Conservation (phyloP, 2,329 filamentous ascomycete species). For the Botrytis pseudocinerea region DNA sequence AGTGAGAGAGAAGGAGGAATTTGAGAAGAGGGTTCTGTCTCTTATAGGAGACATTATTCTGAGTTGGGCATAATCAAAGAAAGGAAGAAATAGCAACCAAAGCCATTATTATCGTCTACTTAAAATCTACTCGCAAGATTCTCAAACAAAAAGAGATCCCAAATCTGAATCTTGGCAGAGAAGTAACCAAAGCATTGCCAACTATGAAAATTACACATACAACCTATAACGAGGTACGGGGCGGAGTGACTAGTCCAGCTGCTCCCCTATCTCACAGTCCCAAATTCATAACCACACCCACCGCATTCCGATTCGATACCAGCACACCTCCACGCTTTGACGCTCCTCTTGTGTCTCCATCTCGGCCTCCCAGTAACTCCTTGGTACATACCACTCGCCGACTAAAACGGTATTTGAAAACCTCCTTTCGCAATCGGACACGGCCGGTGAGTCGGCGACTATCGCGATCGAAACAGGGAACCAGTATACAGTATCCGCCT, state of each 20-base stretch:
- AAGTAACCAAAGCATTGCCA: background rate
- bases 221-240: conserved; percentile 12
- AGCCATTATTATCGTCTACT: background rate
- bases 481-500: background rate
- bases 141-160: background rate
- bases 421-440: background rate
- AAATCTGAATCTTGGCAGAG: background rate
- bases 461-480: background rate
- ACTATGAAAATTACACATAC: conserved; percentile 15
- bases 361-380: background rate
- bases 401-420: background rate
- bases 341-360: background rate
- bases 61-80: background rate
- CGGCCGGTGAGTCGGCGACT: background rate
- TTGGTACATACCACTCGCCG: background rate
- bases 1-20: background rate
- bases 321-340: background rate
- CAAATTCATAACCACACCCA: background rate
- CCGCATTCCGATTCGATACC: background rate
- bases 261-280: background rate
- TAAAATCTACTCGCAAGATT: background rate
- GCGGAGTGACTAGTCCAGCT: background rate
- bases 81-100: background rate
- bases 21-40: background rate
- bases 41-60: background rate